These are phyloP conservation scores for Geum urbanum DNA, from an alignment of 306 rosid species.

Conservation along the genomic window DNA sequence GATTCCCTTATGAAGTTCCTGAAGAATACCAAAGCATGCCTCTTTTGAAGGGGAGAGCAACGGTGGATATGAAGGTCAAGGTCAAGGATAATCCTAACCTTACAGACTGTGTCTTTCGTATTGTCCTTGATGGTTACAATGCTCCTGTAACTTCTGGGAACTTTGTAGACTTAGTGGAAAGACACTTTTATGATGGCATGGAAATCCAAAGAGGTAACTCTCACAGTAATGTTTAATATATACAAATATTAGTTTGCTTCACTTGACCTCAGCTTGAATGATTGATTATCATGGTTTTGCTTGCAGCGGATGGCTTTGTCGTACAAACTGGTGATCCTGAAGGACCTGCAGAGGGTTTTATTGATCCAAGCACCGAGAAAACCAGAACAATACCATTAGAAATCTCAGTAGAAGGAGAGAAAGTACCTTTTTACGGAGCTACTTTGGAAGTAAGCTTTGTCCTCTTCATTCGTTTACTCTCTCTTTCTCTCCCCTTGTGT, in stretches of 20 bases:
- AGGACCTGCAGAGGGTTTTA: slow-evolving; percentile 99
- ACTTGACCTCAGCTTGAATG: slow-evolving; percentile 10
- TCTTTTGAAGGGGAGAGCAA: slow-evolving; percentile 86
- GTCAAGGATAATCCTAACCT: slow-evolving; percentile 85
- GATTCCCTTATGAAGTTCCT: slow-evolving; percentile 86
- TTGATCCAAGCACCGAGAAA: slow-evolving; percentile 95
- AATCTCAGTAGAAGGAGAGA: slow-evolving; percentile 70
- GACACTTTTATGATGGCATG: slow-evolving; percentile 95
- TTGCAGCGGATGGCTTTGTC: slow-evolving; percentile 91
- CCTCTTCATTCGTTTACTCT: neutral
- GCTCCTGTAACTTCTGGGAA: slow-evolving; percentile 96
- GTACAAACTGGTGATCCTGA: slow-evolving; percentile 98
- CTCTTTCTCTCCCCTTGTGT: neutral
- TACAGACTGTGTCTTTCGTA: slow-evolving; percentile 75
- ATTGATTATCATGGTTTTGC: slow-evolving; percentile 17
- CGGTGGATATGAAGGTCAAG: slow-evolving; percentile 99
- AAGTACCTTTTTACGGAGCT: slow-evolving; percentile 78
- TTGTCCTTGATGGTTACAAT: slow-evolving; percentile 91
- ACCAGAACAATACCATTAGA: slow-evolving; percentile 78
- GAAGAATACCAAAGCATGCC: slow-evolving; percentile 86
- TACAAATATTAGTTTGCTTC: neutral
- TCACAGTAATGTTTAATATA: slow-evolving; percentile 1
- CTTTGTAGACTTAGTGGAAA: slow-evolving; percentile 83
- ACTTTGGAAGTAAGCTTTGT: slow-evolving; percentile 75
- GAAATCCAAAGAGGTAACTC: slow-evolving; percentile 92